phyloP scores from a whole-genome alignment of 306 rosid species.

The Castanopsis chinensis region DNA sequence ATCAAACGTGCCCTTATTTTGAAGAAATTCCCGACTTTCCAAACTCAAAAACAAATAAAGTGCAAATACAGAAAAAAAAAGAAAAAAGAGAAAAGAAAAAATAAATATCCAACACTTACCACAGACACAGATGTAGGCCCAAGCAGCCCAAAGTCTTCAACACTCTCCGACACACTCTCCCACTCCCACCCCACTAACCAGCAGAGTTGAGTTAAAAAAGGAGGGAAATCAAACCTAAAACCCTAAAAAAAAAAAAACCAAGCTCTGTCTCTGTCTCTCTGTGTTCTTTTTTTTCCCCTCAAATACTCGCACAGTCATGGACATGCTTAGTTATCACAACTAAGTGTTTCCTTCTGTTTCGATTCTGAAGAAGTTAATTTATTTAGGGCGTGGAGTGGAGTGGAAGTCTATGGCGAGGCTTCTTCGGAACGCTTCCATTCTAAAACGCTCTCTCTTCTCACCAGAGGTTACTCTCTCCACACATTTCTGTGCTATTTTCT shows the following conservation, averaged over 20 bases:
- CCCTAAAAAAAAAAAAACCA: slow-evolving; percentile 28
- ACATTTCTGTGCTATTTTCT: background rate
- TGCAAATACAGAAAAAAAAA: too few relatives aligned
- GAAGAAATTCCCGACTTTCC: too few relatives aligned
- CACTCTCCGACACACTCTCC: background rate
- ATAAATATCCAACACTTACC: background rate
- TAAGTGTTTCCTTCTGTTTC: background rate
- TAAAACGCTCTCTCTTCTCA: slow-evolving; percentile 44
- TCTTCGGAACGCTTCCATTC: slow-evolving; percentile 48
- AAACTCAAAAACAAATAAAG: too few relatives aligned
- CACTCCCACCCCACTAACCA: background rate
- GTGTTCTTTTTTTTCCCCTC: background rate
- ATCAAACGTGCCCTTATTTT: too few relatives aligned
- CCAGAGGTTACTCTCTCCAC: slow-evolving; percentile 45
- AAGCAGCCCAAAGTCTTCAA: background rate
- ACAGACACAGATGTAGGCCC: slow-evolving; percentile 4
- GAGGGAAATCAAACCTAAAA: slow-evolving; percentile 56
- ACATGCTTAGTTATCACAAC: background rate
- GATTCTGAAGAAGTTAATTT: slow-evolving; percentile 9
- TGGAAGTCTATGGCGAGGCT: slow-evolving; percentile 60
- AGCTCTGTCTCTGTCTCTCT: background rate
- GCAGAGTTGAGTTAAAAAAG: slow-evolving; percentile 12
- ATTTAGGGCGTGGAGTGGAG: background rate
- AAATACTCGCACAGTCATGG: background rate
- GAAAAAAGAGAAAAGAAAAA: too few relatives aligned